Conservation (phyloP, 768 basidiomycete genomes). For the Sistotremastrum suecicum region DNA sequence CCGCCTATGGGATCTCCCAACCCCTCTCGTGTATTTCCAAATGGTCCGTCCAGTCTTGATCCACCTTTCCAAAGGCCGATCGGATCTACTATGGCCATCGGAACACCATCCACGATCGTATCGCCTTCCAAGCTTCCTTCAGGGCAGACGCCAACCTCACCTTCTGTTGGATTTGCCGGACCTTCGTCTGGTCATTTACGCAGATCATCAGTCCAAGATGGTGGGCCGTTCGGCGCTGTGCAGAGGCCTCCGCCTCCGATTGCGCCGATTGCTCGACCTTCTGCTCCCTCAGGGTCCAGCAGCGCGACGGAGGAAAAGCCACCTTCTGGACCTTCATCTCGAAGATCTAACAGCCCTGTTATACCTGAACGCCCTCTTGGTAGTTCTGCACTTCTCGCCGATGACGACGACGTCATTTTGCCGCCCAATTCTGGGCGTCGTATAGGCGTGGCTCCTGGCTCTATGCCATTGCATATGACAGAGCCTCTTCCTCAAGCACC, state of each 20-base stretch:
- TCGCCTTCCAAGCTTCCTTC: not conserved
- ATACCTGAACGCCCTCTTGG: constrained; percentile 52
- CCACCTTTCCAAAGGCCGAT: not conserved
- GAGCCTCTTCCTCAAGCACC: no score
- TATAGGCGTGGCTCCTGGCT: constrained; percentile 18
- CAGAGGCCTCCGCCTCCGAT: constrained; percentile 20
- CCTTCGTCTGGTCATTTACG: constrained; percentile 3
- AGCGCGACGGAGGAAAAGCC: constrained; percentile 23
- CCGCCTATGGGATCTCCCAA: constrained; percentile 1
- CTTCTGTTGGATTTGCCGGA: not conserved
- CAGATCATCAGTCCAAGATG: constrained; percentile 4
- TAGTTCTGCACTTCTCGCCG: constrained; percentile 63
- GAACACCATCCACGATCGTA: not conserved
- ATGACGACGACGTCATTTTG: constrained; percentile 67
- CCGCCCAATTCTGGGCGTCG: constrained; percentile 27
- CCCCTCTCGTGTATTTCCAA: constrained; percentile 1
- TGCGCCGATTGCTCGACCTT: constrained; percentile 58
- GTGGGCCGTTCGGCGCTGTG: constrained; percentile 3
- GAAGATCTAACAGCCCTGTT: constrained; percentile 28
- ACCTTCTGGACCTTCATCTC: constrained; percentile 38
- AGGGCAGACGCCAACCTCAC: not conserved
- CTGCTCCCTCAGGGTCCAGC: constrained; percentile 17
- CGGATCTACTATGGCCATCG: no score
- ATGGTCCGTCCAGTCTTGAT: constrained; percentile 2
- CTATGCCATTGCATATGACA: constrained; percentile 11